Base-by-base conservation (phyloP, 2,329 filamentous ascomycete species). In the Cadophora sp. region DNA sequence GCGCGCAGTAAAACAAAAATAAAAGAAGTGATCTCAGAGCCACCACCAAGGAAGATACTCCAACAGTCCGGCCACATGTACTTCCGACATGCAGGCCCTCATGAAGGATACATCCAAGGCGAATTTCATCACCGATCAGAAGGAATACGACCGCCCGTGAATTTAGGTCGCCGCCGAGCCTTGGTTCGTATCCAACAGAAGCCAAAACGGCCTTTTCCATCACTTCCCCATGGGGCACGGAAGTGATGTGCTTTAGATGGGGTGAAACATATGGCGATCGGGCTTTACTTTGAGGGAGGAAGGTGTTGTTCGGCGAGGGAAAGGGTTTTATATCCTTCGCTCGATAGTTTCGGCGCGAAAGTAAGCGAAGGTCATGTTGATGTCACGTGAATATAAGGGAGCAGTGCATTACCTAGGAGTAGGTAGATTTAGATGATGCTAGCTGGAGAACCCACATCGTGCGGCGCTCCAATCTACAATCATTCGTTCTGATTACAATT, bases 121-220 rank as follows among this genome's bases (percentile, higher is more conserved):
- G 50, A 16, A 33, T 55, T 55, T 36, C 50, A 55, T 55, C 50
- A 55, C 27, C 18, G 50, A 55, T 36, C 50, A 55, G 16, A 55
- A 33, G 27, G 2, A 7, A 7, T 1, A 16, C 14, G 27, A 20
- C 18, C 50, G n/a, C 16, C 13, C 13, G 9, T 16, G 14, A 8
- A 3, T 55, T 18, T 8, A 27, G 27, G 30, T 27, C 14, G 24
- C 50, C 50, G 27, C 7, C 50, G 18, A 33, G 50, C 50, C 27
- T 33, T 33, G 14, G 50, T n/a, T 36, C 27, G 18, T n/a, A n/a
- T 33, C 27, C 24, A 33, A n/a, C 27, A 18, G 27, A 33, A 55
- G 47, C 41, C 18, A 47, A 16, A 13, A 43, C 41, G 41, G 18
- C 41, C 11, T 43, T 3, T 43, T 16, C 9, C 11, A 8, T 14